These are phyloP conservation scores for Clitocybe nebularis DNA, from an alignment of 1,284 basidiomycete genomes.

Conservation along the genomic window DNA sequence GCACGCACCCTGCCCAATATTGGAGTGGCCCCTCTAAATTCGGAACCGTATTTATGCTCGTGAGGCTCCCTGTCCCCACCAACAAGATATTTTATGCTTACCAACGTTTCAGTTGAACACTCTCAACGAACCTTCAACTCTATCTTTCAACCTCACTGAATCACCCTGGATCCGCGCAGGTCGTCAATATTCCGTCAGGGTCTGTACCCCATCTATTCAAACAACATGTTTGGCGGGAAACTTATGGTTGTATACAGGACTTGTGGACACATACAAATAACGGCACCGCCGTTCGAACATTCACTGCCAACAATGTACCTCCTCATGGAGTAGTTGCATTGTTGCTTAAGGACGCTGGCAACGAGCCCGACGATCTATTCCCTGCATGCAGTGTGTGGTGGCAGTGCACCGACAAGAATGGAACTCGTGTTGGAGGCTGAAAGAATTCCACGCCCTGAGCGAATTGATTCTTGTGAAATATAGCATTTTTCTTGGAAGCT, in stretches of 20 bases:
- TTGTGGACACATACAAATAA: slow-evolving; percentile 61
- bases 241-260: slow-evolving; percentile 41
- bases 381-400: slow-evolving; percentile 29
- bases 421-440: slow-evolving; percentile 23
- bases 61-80: slow-evolving; percentile 18
- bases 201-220: slow-evolving; percentile 23
- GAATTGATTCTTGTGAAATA: no score
- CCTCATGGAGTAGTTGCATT: slow-evolving; percentile 56
- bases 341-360: slow-evolving; percentile 50
- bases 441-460: no score
- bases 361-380: slow-evolving; percentile 47
- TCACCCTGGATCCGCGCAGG: slow-evolving; percentile 63
- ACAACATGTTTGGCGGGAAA: background rate
- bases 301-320: slow-evolving; percentile 48
- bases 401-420: slow-evolving; percentile 28
- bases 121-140: slow-evolving; percentile 41
- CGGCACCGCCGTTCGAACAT: slow-evolving; percentile 50
- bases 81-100: background rate
- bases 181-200: slow-evolving; percentile 53
- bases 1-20: slow-evolving; percentile 44
- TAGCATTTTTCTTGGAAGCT: no score
- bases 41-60: slow-evolving; percentile 49
- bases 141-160: slow-evolving; percentile 58
- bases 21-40: slow-evolving; percentile 48
- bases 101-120: slow-evolving; percentile 35